Base-by-base conservation (phyloP, 805 yeast genomes). In the Cyberlindnera saturnus region DNA sequence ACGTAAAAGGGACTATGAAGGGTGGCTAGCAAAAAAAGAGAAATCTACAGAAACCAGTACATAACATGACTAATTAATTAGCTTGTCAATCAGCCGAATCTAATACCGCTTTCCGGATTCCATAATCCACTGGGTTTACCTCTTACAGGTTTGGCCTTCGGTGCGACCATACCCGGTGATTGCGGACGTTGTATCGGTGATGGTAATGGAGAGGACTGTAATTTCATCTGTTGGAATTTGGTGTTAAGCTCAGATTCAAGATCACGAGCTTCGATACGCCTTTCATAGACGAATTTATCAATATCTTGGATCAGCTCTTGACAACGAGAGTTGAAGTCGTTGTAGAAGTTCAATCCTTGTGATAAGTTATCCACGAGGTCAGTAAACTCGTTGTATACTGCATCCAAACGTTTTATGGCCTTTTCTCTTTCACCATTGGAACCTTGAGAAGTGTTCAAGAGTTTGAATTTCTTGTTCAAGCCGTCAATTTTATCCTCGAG, bases 331-430 rank as follows among this genome's bases (percentile, higher is more conserved):
- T 72, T 63, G 47, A 86, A 75, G 41, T 81, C 83, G 32, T 70
- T 70, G 64, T 90, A 90, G 57, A 89, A 89, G 42, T 72, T 71
- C 0, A 75, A 53, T 0, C 96, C 96, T 52, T 83, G 85, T 28
- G 72, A 72, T 23, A 87, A 59, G 55, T 86, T 83, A 5, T 70
- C 65, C 15, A 72, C 60, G 3, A 86, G 69, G 52, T 83, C 86
- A 26, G 70, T 60, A 53, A 46, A 57, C 19, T 53, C 43, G 6
- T 38, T 35, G 39, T 51, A 59, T 2, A 42, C 55, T 0, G 44
- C 30, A 9, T 55, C 83, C 26, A 84, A 59, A 1, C 60, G 63
- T 42, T 76, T 79, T 35, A 85, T 59, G 1, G 75, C 73, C 18
- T 65, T 63, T 40, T 73, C 75, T 37, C 88, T 64, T 13, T 48